Conservation (phyloP, 2,329 filamentous ascomycete species). For the Ophiosphaerella korrae region DNA sequence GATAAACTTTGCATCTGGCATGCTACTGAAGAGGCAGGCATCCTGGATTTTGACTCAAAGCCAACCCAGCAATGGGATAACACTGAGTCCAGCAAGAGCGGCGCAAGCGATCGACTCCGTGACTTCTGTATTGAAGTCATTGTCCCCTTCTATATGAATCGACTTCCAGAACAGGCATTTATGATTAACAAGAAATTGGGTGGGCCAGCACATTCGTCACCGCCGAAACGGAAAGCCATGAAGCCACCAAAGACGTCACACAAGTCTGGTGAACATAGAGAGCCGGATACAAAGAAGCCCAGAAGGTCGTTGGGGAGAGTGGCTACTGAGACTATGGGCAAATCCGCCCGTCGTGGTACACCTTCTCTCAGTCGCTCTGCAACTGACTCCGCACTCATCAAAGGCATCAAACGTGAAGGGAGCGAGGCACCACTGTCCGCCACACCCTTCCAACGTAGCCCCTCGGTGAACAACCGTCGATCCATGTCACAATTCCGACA, state of each 20-base stretch:
- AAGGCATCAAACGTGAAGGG: constrained; percentile 69
- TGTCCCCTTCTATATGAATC: constrained; percentile 79
- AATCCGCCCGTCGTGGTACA: constrained; percentile 59
- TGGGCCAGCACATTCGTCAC: constrained; percentile 68
- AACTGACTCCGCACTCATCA: constrained; percentile 63
- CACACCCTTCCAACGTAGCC: constrained; percentile 56
- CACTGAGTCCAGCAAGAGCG: constrained; percentile 25
- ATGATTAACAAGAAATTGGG: constrained; percentile 77
- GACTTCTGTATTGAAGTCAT: constrained; percentile 83
- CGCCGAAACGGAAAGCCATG: constrained; percentile 54
- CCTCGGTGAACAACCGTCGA: constrained; percentile 41
- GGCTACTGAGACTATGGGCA: constrained; percentile 60
- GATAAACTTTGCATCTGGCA: constrained; percentile 86
- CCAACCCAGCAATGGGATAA: constrained; percentile 27
- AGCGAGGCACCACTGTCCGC: constrained; percentile 65
- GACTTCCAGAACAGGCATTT: constrained; percentile 73
- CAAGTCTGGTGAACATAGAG: constrained; percentile 48
- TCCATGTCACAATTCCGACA: constrained; percentile 51
- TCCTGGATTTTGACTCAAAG: constrained; percentile 41
- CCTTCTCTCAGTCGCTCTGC: constrained; percentile 71
- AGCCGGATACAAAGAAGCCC: constrained; percentile 48
- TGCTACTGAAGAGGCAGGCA: constrained; percentile 68
- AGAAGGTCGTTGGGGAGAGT: constrained; percentile 65
- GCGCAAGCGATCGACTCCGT: constrained; percentile 65
- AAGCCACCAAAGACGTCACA: constrained; percentile 45